These are phyloP conservation scores for Talaromyces adpressus DNA, from an alignment of 495 filamentous ascomycete genomes.

Conservation along the genomic window DNA sequence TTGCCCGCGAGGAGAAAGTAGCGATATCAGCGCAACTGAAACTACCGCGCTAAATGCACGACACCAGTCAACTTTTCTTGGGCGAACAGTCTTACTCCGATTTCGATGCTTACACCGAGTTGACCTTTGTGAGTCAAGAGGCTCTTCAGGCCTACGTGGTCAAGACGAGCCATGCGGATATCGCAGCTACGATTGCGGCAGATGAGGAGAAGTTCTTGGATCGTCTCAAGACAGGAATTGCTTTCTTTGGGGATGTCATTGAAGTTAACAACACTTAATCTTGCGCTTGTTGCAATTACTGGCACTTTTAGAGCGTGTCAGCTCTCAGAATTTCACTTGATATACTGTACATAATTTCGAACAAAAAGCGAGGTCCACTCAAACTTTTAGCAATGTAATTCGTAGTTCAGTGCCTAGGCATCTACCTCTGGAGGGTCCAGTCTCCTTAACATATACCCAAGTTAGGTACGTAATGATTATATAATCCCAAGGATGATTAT, in stretches of 20 bases:
- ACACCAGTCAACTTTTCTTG: conserved; percentile 25
- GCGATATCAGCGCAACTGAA: background rate
- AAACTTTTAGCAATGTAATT: background rate
- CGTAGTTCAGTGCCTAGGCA: background rate
- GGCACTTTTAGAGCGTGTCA: background rate
- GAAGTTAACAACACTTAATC: conserved; percentile 11
- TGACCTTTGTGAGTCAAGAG: conserved; percentile 25
- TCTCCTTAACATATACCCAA: background rate
- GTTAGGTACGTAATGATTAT: background rate
- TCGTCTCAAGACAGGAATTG: conserved; percentile 15
- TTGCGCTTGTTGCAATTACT: background rate
- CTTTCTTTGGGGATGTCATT: conserved; percentile 19
- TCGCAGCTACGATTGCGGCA: conserved; percentile 15
- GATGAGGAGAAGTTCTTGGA: conserved; percentile 32
- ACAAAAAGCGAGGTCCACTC: background rate
- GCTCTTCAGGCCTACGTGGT: conserved; percentile 22
- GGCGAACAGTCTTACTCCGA: conserved; percentile 32
- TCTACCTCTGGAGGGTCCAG: background rate
- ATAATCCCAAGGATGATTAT: background rate
- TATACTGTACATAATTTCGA: background rate
- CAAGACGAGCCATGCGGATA: conserved; percentile 17
- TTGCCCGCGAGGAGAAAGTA: conserved; percentile 1
- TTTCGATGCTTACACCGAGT: conserved; percentile 29
- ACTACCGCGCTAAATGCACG: conserved; percentile 11
- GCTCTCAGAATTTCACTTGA: background rate